Conservation (phyloP, 257 asterid genomes). For the Rauvolfia tetraphylla region DNA sequence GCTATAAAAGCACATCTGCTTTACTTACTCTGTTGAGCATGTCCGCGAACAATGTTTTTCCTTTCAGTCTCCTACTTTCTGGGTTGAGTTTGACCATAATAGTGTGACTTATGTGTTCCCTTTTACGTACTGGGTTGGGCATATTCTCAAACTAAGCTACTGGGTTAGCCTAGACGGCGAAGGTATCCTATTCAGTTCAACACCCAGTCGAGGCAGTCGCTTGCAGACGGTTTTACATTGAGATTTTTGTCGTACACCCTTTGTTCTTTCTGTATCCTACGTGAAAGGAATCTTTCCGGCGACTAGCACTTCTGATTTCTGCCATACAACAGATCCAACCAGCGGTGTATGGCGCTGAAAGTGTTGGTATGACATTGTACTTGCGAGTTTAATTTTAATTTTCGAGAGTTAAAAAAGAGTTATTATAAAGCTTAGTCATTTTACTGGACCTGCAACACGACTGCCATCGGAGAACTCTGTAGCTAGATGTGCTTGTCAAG, state of each 20-base stretch:
- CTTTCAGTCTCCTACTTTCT: not conserved
- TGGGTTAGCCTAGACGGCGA: no score
- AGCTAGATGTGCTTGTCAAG: not conserved
- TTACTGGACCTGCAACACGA: not conserved
- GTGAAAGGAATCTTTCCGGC: not conserved
- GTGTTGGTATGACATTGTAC: not conserved
- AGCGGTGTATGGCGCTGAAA: not conserved
- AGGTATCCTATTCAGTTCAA: no score
- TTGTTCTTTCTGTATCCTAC: not conserved
- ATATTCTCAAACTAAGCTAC: no score
- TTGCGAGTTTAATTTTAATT: not conserved
- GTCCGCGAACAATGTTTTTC: not conserved
- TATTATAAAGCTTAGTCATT: not conserved
- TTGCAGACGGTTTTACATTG: no score
- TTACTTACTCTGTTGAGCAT: not conserved
- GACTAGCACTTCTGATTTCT: not conserved
- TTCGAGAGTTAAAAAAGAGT: not conserved
- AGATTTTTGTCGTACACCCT: no score
- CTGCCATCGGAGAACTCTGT: not conserved
- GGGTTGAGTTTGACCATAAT: no score
- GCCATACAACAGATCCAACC: not conserved
- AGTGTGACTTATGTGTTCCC: no score
- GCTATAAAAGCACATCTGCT: not conserved
- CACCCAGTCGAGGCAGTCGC: no score
- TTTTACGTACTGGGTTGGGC: no score